Evolutionary conservation across 768 basidiomycete genomes (phyloP).

Genomic region (Tricholoma matsutake): DNA sequence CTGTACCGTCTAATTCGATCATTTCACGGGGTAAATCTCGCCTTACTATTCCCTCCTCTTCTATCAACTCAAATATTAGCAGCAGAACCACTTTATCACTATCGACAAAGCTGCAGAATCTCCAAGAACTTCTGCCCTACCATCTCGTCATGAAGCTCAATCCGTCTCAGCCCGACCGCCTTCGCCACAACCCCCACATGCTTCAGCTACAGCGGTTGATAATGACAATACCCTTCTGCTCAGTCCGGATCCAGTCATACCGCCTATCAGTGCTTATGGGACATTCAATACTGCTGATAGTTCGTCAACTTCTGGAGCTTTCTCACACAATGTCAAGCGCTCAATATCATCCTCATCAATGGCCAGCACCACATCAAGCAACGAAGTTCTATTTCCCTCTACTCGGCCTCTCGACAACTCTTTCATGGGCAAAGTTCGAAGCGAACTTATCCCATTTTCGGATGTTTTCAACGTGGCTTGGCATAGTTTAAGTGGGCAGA

Average conservation of each 20-base stretch:
- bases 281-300: slow-evolving; percentile 34
- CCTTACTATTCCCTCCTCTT: neutral
- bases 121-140: slow-evolving; percentile 19
- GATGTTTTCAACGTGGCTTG: slow-evolving; percentile 25
- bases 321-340: slow-evolving; percentile 11
- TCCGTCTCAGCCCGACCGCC: slow-evolving; percentile 23
- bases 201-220: slow-evolving; percentile 6
- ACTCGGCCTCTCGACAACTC: slow-evolving; percentile 23
- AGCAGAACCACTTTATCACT: slow-evolving; percentile 34
- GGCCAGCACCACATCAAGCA: slow-evolving; percentile 21
- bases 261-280: slow-evolving; percentile 50
- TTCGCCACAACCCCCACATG: neutral
- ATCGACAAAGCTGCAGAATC: neutral
- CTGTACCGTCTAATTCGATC: slow-evolving; percentile 55
- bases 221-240: slow-evolving; percentile 7
- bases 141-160: slow-evolving; percentile 26
- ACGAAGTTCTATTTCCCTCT: slow-evolving; percentile 41
- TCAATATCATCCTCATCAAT: slow-evolving; percentile 16
- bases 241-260: slow-evolving; percentile 36
- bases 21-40: slow-evolving; percentile 43
- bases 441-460: slow-evolving; percentile 42
- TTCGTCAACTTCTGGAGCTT: slow-evolving; percentile 1
- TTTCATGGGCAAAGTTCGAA: slow-evolving; percentile 28
- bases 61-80: neutral
- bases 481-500: slow-evolving; percentile 9